Evolutionary conservation across 306 rosid species (phyloP).

Genomic region (Inga laurina): DNA sequence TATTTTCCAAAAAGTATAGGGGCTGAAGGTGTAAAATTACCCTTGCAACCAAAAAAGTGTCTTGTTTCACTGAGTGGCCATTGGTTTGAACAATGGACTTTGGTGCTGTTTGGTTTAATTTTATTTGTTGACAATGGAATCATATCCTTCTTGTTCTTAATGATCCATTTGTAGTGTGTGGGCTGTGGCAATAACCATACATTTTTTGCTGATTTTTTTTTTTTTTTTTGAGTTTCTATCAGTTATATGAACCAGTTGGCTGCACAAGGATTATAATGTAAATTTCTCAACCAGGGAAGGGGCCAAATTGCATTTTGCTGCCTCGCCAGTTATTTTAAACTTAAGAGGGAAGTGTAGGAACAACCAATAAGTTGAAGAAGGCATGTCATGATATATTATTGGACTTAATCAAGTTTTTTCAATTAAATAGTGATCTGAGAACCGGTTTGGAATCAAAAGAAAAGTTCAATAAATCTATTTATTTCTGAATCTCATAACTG

Average conservation of each 20-base stretch:
- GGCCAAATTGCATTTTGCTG: neutral
- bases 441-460: neutral
- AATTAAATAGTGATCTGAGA: too few species aligned
- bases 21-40: conserved; percentile 42
- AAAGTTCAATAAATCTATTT: neutral
- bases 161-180: neutral
- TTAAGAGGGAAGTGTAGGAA: neutral
- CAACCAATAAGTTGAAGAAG: neutral
- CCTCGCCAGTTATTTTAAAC: neutral
- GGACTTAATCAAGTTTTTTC: neutral
- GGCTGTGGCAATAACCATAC: neutral
- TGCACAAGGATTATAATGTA: neutral
- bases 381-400: neutral
- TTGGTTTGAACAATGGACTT: conserved; percentile 7
- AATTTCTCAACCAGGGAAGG: neutral
- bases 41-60: conserved; percentile 30
- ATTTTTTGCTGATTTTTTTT: neutral
- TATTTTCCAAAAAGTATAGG: conserved; percentile 35
- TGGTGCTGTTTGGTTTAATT: conserved; percentile 21
- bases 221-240: neutral
- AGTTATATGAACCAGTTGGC: neutral
- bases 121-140: conserved; percentile 12
- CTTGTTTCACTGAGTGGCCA: conserved; percentile 21
- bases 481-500: neutral
- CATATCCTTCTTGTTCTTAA: neutral